Conservation (phyloP, 257 asterid species). For the Lithospermum erythrorhizon region DNA sequence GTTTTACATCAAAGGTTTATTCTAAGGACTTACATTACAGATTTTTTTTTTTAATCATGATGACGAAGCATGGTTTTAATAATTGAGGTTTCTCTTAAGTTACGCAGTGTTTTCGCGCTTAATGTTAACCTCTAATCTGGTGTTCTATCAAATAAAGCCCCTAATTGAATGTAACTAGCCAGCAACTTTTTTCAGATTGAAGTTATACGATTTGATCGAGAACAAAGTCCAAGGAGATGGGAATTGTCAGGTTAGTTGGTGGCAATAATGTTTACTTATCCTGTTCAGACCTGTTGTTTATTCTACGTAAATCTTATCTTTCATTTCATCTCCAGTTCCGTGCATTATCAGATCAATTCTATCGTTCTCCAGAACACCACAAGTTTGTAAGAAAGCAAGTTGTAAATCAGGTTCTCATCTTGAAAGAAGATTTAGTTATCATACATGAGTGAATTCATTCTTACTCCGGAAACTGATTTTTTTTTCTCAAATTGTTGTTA, state of each 20-base stretch:
- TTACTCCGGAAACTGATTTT: slow-evolving; percentile 4
- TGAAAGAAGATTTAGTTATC: neutral
- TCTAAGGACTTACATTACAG: neutral
- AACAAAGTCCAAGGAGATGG: slow-evolving; percentile 97
- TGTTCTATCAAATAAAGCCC: no score
- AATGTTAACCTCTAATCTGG: no score
- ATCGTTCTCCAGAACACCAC: slow-evolving; percentile 89
- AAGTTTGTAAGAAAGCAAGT: slow-evolving; percentile 80
- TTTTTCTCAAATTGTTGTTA: slow-evolving; percentile 17
- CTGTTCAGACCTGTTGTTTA: neutral
- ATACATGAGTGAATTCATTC: neutral
- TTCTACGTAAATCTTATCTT: neutral
- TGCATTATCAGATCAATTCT: slow-evolving; percentile 92
- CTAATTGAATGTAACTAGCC: neutral
- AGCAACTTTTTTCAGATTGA: slow-evolving; percentile 54
- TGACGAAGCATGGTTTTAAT: neutral
- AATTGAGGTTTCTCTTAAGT: no score
- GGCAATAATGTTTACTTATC: neutral
- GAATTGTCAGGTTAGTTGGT: slow-evolving; percentile 78
- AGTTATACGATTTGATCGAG: slow-evolving; percentile 74
- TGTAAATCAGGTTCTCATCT: slow-evolving; percentile 55
- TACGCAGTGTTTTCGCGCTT: no score
- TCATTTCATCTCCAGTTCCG: slow-evolving; percentile 29
- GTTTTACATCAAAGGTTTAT: neutral
- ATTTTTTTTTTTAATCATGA: neutral